Evolutionary conservation across 768 basidiomycete genomes (phyloP), one percentile per base, ranked within the genome.

Genomic region (Pholiota molesta): DNA sequence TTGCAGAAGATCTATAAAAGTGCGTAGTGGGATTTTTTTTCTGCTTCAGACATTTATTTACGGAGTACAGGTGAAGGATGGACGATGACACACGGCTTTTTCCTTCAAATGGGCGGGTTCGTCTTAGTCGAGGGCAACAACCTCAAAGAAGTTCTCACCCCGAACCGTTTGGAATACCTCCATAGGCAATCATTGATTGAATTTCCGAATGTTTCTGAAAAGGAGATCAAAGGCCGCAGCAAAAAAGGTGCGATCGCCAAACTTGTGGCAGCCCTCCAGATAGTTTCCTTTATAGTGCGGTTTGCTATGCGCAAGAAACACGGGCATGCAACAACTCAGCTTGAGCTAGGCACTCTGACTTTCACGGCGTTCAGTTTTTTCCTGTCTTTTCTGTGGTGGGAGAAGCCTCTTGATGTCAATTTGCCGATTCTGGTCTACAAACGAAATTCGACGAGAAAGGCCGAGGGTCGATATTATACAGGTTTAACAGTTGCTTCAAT

Each of bases 371-470:
- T 77, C 14, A 76, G 71, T 39, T 59, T 67, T 9, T 57, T 69
- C 17, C 72, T 66, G 26, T 77, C 73, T 60, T 35, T 62, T 2
- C 55, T 74, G 3, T 79, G 78, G 78, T 78, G 73, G 77, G 55
- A 71, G 23, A 79, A 79, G 64, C 78, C 77, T 0, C 63, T 72
- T 9, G 69, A 74, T 55, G 69, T 77, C 1, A 59, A 62, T 10
- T 58, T 42, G 11, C 49, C 54, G 6, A 49, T 64, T 16, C 59
- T 47, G 1, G 55, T 64, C 21, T 44, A 56, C 14, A 21, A 60
- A 13, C 16, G 19, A 13, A 19, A 61, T 19, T 1, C 31, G 29
- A 54, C 29, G 16, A 35, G n/a, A n/a, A n/a, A 7, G 31, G 31
- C 31, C 9, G 6, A 31, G 2, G 31, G 31, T 31, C 31, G 2